Conservation (phyloP, 2,329 filamentous ascomycete species). For the Pseudogymnoascus sp. region DNA sequence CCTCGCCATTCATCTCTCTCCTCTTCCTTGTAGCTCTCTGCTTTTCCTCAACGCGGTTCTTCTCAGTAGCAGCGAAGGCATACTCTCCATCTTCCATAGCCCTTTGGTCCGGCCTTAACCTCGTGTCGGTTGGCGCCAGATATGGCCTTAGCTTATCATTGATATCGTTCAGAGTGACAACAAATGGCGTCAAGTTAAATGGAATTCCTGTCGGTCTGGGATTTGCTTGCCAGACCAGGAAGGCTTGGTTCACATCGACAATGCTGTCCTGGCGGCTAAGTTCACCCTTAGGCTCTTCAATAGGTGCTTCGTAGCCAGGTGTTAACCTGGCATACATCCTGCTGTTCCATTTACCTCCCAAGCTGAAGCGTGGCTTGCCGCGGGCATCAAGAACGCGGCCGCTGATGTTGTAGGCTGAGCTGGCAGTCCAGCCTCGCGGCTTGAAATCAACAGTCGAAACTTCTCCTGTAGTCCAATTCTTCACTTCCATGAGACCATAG, state of each 20-base stretch:
- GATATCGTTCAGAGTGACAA: constrained; percentile 85
- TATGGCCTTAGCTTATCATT: constrained; percentile 70
- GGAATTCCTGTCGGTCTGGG: constrained; percentile 74
- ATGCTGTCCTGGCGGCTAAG: constrained; percentile 43
- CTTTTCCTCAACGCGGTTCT: constrained; percentile 87
- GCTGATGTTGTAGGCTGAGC: constrained; percentile 78
- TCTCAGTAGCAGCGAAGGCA: constrained; percentile 84
- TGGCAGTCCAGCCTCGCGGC: constrained; percentile 88
- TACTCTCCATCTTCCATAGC: constrained; percentile 99
- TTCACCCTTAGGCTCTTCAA: constrained; percentile 46
- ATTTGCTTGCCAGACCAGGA: constrained; percentile 90
- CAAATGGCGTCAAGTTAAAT: constrained; percentile 96
- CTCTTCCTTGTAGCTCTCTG: constrained; percentile 69
- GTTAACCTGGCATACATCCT: constrained; percentile 91
- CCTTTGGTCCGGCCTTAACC: constrained; percentile 86
- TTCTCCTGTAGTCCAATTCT: constrained; percentile 94
- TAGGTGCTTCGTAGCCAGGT: constrained; percentile 74
- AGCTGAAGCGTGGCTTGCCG: constrained; percentile 77
- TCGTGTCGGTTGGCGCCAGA: constrained; percentile 85
- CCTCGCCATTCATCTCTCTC: constrained; percentile 70
- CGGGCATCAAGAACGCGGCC: constrained; percentile 76
- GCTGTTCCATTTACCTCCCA: constrained; percentile 95
- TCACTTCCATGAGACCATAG: constrained; percentile 93
- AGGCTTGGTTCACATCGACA: constrained; percentile 64
- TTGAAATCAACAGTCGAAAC: constrained; percentile 89